phyloP scores from a whole-genome alignment of 495 filamentous ascomycete species.

The Friedmanniomyces endolithicus region DNA sequence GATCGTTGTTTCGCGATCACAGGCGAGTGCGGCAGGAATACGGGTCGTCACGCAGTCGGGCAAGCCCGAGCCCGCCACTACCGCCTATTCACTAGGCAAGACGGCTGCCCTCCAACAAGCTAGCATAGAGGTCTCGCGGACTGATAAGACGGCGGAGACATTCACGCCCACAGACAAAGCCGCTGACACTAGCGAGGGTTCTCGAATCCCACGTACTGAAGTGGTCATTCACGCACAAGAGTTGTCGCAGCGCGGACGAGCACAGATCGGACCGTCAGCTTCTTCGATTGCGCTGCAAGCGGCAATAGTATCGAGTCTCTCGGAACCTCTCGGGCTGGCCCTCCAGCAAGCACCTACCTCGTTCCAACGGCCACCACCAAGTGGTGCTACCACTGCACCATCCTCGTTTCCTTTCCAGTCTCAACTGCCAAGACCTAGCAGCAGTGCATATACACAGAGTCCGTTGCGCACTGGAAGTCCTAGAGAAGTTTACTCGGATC shows the following conservation, averaged over 20 bases:
- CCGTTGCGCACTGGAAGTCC: background rate
- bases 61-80: too few relatives aligned
- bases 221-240: background rate
- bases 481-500: background rate
- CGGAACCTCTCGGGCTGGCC: background rate
- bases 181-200: too few relatives aligned
- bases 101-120: too few relatives aligned
- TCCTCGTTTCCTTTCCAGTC: background rate
- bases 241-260: background rate
- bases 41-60: too few relatives aligned
- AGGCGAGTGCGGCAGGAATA: too few relatives aligned
- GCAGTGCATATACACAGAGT: background rate
- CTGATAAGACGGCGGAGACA: too few relatives aligned
- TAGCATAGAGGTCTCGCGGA: too few relatives aligned
- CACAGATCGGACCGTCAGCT: background rate
- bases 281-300: background rate
- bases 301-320: background rate
- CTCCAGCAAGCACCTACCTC: background rate
- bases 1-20: too few relatives aligned
- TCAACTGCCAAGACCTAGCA: background rate
- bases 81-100: too few relatives aligned
- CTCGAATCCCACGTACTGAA: too few relatives aligned
- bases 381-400: background rate
- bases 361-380: background rate
- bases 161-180: too few relatives aligned